Percentiles rank a stretch among this genome's conserved stretches.
Evolutionary conservation across 495 filamentous ascomycete species (phyloP).

Genomic region (Endocarpon pusillum): DNA sequence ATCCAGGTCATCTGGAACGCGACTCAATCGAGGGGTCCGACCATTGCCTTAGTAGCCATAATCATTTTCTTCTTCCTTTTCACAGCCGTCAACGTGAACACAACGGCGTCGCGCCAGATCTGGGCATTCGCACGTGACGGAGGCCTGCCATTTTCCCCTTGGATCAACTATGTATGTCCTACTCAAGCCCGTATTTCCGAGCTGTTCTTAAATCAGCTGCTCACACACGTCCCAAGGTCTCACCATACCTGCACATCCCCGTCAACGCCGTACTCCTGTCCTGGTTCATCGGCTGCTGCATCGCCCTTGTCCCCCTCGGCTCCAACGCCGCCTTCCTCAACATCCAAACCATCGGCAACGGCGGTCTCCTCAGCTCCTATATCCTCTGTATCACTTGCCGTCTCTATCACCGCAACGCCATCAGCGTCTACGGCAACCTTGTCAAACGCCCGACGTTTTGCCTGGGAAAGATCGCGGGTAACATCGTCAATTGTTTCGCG

Average conservation of each 20-base stretch:
- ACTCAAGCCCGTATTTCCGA: slow-evolving; percentile 18
- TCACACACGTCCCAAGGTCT: slow-evolving; percentile 25
- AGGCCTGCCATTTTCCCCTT: slow-evolving; percentile 34
- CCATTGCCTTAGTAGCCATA: slow-evolving; percentile 22
- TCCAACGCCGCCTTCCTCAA: slow-evolving; percentile 28
- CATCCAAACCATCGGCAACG: slow-evolving; percentile 29
- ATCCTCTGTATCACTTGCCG: no score
- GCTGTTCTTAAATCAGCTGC: slow-evolving; percentile 20
- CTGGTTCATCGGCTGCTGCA: slow-evolving; percentile 26
- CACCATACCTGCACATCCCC: slow-evolving; percentile 27
- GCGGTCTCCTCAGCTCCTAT: slow-evolving; percentile 29
- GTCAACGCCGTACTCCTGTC: slow-evolving; percentile 24
- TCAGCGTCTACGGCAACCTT: neutral
- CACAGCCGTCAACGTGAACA: slow-evolving; percentile 27
- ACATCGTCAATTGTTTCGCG: slow-evolving; percentile 3
- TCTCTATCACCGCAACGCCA: no score
- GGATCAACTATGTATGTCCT: slow-evolving; percentile 29
- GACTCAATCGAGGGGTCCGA: slow-evolving; percentile 26
- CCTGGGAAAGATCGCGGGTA: slow-evolving; percentile 13
- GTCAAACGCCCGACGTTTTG: slow-evolving; percentile 11
- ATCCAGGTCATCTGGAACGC: slow-evolving; percentile 35
- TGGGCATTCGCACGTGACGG: slow-evolving; percentile 44
- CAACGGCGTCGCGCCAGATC: slow-evolving; percentile 32
- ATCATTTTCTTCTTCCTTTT: slow-evolving; percentile 33
- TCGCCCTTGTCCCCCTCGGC: slow-evolving; percentile 29